Conservation (phyloP, 2,329 filamentous ascomycete genomes). For the Cladosporium velox region DNA sequence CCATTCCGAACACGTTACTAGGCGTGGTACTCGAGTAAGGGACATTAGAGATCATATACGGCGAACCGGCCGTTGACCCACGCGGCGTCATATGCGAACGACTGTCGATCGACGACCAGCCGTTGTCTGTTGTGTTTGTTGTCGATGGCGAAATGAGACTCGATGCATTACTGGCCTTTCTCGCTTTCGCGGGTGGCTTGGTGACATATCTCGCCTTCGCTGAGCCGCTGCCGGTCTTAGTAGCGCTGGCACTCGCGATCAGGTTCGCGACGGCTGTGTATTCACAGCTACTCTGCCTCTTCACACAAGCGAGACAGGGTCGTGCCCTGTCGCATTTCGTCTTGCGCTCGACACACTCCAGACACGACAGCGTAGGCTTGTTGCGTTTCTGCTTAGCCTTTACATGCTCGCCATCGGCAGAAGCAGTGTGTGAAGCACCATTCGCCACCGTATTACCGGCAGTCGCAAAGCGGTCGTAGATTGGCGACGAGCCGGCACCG, state of each 20-base stretch:
- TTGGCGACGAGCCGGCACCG: background rate
- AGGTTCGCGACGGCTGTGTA: slow-evolving; percentile 77
- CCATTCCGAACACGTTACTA: slow-evolving; percentile 79
- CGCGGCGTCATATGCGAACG: slow-evolving; percentile 23
- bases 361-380: slow-evolving; percentile 77
- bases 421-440: background rate
- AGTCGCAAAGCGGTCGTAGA: background rate
- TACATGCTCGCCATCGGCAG: slow-evolving; percentile 1
- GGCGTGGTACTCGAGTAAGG: slow-evolving; percentile 70
- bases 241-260: slow-evolving; percentile 56
- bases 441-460: background rate
- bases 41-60: slow-evolving; percentile 67
- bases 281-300: slow-evolving; percentile 72
- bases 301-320: slow-evolving; percentile 65
- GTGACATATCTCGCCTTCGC: slow-evolving; percentile 36
- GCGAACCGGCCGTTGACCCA: slow-evolving; percentile 31
- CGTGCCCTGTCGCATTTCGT: slow-evolving; percentile 80
- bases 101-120: slow-evolving; percentile 32
- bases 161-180: slow-evolving; percentile 34
- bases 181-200: slow-evolving; percentile 38
- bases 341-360: slow-evolving; percentile 79
- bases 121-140: slow-evolving; percentile 34
- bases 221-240: slow-evolving; percentile 28
- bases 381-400: slow-evolving; percentile 72
- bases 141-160: slow-evolving; percentile 29